Conservation (phyloP, 495 filamentous ascomycete species). For the Trichoderma asperelloides region DNA sequence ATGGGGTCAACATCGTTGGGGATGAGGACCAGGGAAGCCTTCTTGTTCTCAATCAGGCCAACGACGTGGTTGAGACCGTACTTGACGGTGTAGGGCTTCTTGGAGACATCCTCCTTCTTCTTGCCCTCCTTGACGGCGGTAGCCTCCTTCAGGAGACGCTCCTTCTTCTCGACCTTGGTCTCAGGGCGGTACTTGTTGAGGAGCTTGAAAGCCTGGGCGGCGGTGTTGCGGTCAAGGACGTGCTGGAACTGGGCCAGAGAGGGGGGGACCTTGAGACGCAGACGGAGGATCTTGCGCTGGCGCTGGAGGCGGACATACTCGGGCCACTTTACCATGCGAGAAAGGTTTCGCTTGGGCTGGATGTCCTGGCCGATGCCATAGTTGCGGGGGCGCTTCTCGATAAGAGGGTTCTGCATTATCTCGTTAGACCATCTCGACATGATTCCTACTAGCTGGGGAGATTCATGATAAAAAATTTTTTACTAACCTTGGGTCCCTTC, state of each 20-base stretch:
- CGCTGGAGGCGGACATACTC: conserved; percentile 98
- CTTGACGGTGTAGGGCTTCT: conserved; percentile 99
- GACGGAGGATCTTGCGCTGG: conserved; percentile 98
- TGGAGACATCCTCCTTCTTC: conserved; percentile 99
- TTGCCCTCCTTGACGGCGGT: conserved; percentile 94
- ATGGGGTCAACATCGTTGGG: conserved; percentile 99
- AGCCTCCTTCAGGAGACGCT: conserved; percentile 95
- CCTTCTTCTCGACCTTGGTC: conserved; percentile 99
- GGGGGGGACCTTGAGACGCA: conserved; percentile 97
- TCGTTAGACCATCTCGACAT: conserved; percentile 12
- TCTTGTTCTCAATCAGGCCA: conserved; percentile 99
- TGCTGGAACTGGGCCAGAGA: conserved; percentile 96
- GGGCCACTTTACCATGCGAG: conserved; percentile 99
- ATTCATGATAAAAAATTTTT: background rate
- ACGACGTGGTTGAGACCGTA: conserved; percentile 99
- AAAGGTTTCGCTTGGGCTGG: conserved; percentile 94
- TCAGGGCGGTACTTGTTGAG: conserved; percentile 99
- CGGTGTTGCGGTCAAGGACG: conserved; percentile 96
- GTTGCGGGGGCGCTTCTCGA: conserved; percentile 96
- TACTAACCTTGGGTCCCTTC: conserved; percentile 88
- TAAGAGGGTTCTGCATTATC: conserved; percentile 78
- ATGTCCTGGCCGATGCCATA: conserved; percentile 99
- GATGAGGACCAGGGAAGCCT: conserved; percentile 94
- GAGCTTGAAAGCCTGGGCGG: conserved; percentile 92
- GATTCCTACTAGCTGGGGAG: background rate